A percentile compares a stretch with the other conserved stretches of the same genome.
phyloP scores from a whole-genome alignment of 768 basidiomycete genomes.

The Lentinula boryana region DNA sequence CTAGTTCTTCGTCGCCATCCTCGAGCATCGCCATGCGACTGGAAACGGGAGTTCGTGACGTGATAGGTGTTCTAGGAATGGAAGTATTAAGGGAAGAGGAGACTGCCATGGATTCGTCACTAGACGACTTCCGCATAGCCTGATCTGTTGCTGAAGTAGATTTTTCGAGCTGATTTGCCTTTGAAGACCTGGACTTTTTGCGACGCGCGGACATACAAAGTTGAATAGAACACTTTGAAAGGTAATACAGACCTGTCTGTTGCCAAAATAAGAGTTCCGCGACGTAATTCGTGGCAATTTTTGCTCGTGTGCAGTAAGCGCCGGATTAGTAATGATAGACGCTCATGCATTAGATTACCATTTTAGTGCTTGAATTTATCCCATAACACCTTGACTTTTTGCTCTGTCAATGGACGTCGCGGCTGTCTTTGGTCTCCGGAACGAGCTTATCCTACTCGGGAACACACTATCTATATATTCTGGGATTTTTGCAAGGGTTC shows the following conservation, averaged over 20 bases:
- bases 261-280: neutral
- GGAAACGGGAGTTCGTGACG: conserved; percentile 31
- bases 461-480: neutral
- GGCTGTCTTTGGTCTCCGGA: neutral
- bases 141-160: conserved; percentile 5
- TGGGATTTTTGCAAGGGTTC: neutral
- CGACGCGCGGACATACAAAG: conserved; percentile 23
- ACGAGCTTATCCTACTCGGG: neutral
- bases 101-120: conserved; percentile 40
- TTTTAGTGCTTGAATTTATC: too few relatives aligned
- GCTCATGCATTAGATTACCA: neutral
- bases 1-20: conserved; percentile 47
- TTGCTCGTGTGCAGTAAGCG: neutral
- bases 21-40: conserved; percentile 20
- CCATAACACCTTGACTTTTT: too few relatives aligned
- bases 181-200: conserved; percentile 12
- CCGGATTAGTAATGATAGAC: neutral
- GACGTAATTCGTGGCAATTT: neutral
- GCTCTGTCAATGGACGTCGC: too few relatives aligned
- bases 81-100: conserved; percentile 57
- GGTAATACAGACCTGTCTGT: neutral
- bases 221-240: neutral
- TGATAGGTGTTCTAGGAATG: conserved; percentile 42
- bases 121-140: conserved; percentile 36
- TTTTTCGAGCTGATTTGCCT: neutral